Base-by-base conservation (phyloP, 169 alveolate genomes). In the Plasmodium malariae region DNA sequence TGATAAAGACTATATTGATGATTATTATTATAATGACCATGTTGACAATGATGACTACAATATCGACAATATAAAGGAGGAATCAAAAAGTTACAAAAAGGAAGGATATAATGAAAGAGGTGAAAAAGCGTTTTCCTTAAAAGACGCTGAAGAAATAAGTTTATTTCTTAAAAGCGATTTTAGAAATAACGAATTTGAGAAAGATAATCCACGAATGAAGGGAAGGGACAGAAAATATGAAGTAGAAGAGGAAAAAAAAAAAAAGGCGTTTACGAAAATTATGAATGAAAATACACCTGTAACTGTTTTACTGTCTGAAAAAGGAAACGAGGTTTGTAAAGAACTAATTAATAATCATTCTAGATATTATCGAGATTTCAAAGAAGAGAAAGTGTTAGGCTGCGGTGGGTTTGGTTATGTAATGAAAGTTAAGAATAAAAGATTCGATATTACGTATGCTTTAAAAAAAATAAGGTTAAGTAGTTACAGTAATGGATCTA, bases 351-450 rank as follows among this genome's bases (percentile, higher is more conserved):
- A 83, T n/a, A 83, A 67, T 9, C 88, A 93, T 32, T 93, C 96
- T 21, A 68, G 96, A 40, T 93, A 93, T 88, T 93, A 88, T 62
- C 91, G 96, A 14, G 96, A 95, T 57, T 95, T 94, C 69, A 89
- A 85, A 49, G 94, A 94, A 37, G 94, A 94, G 70, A 73, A 91
- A 59, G 87, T 95, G 14, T 69, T 95, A 65, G 97, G 97, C 0
- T 95, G 94, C 59, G 97, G 97, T 26, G 95, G 96, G 2, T 95
- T 95, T 74, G 97, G 97, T 0, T 94, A 96, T 57, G 97, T 95
- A 37, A 92, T 93, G 78, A 93, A 93, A 93, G 97, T 92, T n/a
- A 92, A 88, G 49, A 70, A 88, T 17, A 70, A 68, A 40, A 87
- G 95, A 85, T 94, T 93, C 30, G 91, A 93, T 32, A 91, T 94